A percentile compares a stretch with the other conserved stretches of the same genome.
phyloP scores from a whole-genome alignment of 345 rosid genomes.

The Odontarrhena argentea region DNA sequence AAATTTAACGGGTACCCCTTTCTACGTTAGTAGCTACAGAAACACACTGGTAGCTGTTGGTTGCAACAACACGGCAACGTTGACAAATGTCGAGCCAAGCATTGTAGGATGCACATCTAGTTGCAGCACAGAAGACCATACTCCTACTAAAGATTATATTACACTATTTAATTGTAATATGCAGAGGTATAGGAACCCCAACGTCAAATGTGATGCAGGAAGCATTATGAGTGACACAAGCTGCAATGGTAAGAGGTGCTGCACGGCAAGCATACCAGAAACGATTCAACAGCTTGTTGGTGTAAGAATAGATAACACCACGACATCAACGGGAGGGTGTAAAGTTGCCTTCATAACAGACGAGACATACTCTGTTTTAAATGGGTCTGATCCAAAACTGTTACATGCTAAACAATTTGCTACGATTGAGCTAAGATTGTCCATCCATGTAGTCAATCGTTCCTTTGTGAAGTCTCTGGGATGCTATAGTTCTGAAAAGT shows the following conservation, averaged over 20 bases:
- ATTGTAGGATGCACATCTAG: slow-evolving; percentile 42
- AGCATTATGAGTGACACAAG: too few species aligned
- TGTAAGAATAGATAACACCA: neutral
- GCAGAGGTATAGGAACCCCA: neutral
- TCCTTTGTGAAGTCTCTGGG: neutral
- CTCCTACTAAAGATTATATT: slow-evolving; percentile 2
- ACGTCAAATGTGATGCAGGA: neutral
- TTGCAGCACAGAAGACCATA: slow-evolving; percentile 8
- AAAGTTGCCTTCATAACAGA: slow-evolving; percentile 23
- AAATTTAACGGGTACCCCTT: slow-evolving; percentile 31
- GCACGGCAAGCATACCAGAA: slow-evolving; percentile 31
- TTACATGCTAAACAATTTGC: neutral
- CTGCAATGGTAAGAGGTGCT: slow-evolving; percentile 43
- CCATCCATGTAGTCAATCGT: neutral
- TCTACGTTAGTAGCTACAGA: neutral
- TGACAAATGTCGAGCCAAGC: neutral
- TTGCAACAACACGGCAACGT: slow-evolving; percentile 28
- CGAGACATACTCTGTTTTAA: neutral
- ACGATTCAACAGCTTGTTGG: neutral
- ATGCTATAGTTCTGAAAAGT: neutral
- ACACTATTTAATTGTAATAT: neutral
- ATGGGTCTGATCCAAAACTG: neutral
- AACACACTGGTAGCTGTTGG: slow-evolving; percentile 43
- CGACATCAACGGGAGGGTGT: neutral
- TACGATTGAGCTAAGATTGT: slow-evolving; percentile 33